These are phyloP conservation scores for Pleurotus platypus DNA, from an alignment of 768 basidiomycete species.

Conservation along the genomic window DNA sequence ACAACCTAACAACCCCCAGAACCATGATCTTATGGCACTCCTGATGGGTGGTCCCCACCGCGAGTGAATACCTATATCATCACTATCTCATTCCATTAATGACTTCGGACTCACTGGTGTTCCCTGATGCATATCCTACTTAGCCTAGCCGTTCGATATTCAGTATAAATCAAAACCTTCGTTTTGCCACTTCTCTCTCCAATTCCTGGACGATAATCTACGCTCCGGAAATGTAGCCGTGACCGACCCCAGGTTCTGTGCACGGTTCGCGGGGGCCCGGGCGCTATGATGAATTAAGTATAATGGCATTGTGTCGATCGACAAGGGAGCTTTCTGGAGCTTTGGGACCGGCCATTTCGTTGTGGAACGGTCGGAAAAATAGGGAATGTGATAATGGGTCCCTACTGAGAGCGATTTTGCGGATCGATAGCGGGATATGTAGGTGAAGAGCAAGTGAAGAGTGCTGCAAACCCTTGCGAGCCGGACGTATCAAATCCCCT, in stretches of 20 bases:
- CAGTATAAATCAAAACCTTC: constrained; percentile 1
- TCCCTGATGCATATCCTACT: constrained; percentile 6
- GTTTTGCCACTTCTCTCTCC: no score
- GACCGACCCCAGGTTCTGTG: no score
- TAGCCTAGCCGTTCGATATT: constrained; percentile 1
- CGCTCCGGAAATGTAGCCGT: no score
- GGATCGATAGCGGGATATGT: neutral
- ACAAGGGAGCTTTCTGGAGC: neutral
- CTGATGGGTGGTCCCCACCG: constrained; percentile 72
- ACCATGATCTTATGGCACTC: constrained; percentile 80
- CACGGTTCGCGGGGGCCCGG: no score
- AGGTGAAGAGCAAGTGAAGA: neutral
- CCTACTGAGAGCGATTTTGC: no score
- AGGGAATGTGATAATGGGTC: neutral
- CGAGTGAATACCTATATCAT: constrained; percentile 41
- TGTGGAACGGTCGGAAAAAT: constrained; percentile 1
- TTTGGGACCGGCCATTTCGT: neutral
- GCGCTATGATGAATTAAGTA: neutral
- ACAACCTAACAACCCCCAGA: constrained; percentile 50
- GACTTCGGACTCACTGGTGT: constrained; percentile 6
- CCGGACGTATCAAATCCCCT: neutral
- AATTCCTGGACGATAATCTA: no score
- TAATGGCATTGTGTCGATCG: neutral
- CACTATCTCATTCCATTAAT: neutral
- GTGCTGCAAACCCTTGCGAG: neutral